Base-by-base conservation (phyloP, 2,329 filamentous ascomycete species). In the Fusarium sp. region DNA sequence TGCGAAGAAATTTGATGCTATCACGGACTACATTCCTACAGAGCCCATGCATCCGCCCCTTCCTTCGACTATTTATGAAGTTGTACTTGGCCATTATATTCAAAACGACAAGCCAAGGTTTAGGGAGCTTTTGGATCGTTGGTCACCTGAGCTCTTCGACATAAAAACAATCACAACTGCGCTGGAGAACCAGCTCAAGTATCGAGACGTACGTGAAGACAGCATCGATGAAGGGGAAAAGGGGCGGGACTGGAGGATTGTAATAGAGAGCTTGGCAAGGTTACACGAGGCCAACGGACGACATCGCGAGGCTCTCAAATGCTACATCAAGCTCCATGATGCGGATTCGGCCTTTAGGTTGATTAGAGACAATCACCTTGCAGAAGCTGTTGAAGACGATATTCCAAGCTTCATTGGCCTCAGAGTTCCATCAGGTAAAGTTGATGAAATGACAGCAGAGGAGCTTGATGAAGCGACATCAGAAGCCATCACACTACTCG, bases 241-340 rank as follows among this genome's bases (percentile, higher is more conserved):
- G 72, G 93, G 92, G 0, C 86, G 92, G 61, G 95, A 98, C 78
- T 98, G 96, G 96, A 90, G 90, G 30, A 93, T 97, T 67, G 88
- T 99, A n/a, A 91, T 95, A 84, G 94, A 95, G 79, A 91, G 93
- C 67, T 86, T 99, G 40, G 96, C 94, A 2, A 94, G 92, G 78
- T 86, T 99, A 21, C 94, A 96, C 79, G 90, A 98, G 63, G 93
- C 93, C 13, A 93, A 92, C 74, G 94, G 94, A 1, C 91, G 93
- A 64, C 91, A 94, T 72, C 89, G 93, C 62, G 95, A 98, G 79
- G 96, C 97, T 3, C 85, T 99, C 49, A 92, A 90, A 78, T 96
- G 93, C 81, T 97, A 97, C 80, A 97, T 99, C 79, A 91, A 90
- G 71, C 88, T 98, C 7, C 95, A 98, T 79, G 94, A 99, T 82